Conservation (phyloP, 179 eudicot species). For the Corrigiola litoralis region DNA sequence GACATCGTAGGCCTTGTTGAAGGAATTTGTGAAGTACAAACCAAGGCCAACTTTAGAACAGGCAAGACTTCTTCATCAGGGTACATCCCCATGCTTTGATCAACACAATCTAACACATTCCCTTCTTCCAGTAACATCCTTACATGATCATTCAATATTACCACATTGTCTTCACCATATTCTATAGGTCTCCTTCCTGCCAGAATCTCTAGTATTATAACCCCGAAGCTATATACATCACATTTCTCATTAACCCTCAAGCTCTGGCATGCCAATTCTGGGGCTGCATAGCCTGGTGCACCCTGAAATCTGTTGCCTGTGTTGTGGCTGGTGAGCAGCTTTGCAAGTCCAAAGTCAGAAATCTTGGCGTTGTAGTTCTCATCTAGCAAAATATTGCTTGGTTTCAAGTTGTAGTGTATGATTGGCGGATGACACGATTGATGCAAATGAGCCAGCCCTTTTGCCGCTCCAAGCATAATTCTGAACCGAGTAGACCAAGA, state of each 20-base stretch:
- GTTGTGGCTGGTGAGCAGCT: conserved; percentile 48
- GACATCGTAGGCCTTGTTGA: conserved; percentile 96
- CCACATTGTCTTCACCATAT: conserved; percentile 80
- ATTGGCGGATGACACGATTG: conserved; percentile 80
- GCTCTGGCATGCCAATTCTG: conserved; percentile 91
- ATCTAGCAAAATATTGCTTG: conserved; percentile 77
- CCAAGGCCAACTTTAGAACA: conserved; percentile 77
- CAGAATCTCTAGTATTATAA: conserved; percentile 69
- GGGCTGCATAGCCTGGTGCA: conserved; percentile 85
- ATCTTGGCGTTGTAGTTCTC: conserved; percentile 65
- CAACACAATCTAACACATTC: conserved; percentile 73
- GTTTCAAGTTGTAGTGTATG: conserved; percentile 82
- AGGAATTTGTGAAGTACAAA: conserved; percentile 93
- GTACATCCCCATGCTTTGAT: conserved; percentile 60
- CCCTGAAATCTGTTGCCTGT: conserved; percentile 65
- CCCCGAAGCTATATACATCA: conserved; percentile 84
- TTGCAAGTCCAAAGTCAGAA: conserved; percentile 78
- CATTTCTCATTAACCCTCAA: conserved; percentile 85
- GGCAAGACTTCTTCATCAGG: conserved; percentile 94
- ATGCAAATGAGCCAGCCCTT: conserved; percentile 84
- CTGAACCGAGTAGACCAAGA: conserved; percentile 69
- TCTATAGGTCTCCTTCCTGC: conserved; percentile 84
- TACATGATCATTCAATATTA: conserved; percentile 75
- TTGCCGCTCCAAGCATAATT: conserved; percentile 75
- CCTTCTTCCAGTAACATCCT: conserved; percentile 76